A percentile compares a stretch with the other conserved stretches of the same genome.
Conservation (phyloP, 495 filamentous ascomycete genomes). For the Lindgomyces ingoldianus region DNA sequence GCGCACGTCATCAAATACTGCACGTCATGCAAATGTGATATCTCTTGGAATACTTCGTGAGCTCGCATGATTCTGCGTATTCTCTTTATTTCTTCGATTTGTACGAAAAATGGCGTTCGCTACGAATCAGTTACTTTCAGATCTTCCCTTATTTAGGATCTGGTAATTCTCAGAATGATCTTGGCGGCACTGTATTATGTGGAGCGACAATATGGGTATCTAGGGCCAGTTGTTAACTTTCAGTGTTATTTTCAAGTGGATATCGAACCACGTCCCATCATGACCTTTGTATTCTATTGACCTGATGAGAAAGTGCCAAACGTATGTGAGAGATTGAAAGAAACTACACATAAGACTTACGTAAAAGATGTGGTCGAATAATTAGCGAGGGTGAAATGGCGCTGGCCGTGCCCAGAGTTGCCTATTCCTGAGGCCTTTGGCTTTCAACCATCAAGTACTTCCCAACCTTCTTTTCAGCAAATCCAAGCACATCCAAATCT, state of each 20-base stretch:
- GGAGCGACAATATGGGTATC: not conserved
- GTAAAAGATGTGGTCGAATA: not conserved
- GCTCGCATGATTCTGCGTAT: not conserved
- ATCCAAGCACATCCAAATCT: constrained; percentile 69
- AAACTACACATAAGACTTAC: not conserved
- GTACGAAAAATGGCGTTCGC: not conserved
- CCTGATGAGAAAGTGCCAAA: too few relatives aligned
- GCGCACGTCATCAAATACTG: constrained; percentile 18
- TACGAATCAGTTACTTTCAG: too few relatives aligned
- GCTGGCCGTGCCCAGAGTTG: too few relatives aligned
- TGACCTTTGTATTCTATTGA: too few relatives aligned
- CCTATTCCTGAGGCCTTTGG: constrained; percentile 38
- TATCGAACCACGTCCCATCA: too few relatives aligned
- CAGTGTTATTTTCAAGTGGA: not conserved
- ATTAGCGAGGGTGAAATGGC: too few relatives aligned
- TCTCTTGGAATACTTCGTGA: not conserved
- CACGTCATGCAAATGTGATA: constrained; percentile 13
- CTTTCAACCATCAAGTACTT: constrained; percentile 81
- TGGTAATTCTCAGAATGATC: too few relatives aligned
- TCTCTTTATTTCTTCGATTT: not conserved
- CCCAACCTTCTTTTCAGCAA: constrained; percentile 65
- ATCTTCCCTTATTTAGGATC: too few relatives aligned
- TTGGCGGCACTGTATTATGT: too few relatives aligned
- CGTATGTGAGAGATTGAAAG: not conserved
- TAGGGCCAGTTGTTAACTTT: not conserved